phyloP scores from a whole-genome alignment of 495 filamentous ascomycete genomes.

The Glarea lozoyensis region DNA sequence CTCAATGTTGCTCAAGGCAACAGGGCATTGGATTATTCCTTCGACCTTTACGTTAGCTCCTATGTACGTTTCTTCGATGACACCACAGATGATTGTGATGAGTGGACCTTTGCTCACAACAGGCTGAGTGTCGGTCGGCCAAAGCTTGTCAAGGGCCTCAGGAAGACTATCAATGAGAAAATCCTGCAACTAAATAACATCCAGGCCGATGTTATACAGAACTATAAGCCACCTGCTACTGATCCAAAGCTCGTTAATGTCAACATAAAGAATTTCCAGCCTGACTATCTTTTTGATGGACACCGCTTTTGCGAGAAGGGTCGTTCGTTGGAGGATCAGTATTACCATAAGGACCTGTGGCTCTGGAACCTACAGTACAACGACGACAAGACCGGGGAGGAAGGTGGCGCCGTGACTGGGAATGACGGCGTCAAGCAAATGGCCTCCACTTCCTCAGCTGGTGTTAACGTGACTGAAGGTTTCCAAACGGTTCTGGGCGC shows the following conservation, averaged over 20 bases:
- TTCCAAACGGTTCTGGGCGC: slow-evolving; percentile 1
- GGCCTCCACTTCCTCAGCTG: neutral
- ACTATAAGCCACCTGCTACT: neutral
- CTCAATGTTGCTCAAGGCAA: neutral
- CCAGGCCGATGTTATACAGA: slow-evolving; percentile 5
- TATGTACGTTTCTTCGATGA: slow-evolving; percentile 7
- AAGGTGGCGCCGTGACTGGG: neutral
- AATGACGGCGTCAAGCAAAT: neutral
- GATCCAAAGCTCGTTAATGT: neutral
- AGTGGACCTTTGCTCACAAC: slow-evolving; percentile 4
- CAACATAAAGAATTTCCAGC: neutral
- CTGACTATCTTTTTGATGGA: neutral
- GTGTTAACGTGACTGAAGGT: neutral
- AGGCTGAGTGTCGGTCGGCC: slow-evolving; percentile 1
- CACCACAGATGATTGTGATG: slow-evolving; percentile 6
- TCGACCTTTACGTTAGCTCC: slow-evolving; percentile 7
- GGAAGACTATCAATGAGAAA: slow-evolving; percentile 2
- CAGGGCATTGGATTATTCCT: neutral
- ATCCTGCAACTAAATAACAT: neutral
- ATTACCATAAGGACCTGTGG: slow-evolving; percentile 1
- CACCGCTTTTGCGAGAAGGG: slow-evolving; percentile 8
- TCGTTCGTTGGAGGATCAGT: slow-evolving; percentile 5
- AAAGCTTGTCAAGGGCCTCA: slow-evolving; percentile 3
- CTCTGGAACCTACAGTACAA: slow-evolving; percentile 5
- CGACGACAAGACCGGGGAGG: slow-evolving; percentile 3